Evolutionary conservation across 768 basidiomycete species (phyloP).

Genomic region (Podaxis sp.): DNA sequence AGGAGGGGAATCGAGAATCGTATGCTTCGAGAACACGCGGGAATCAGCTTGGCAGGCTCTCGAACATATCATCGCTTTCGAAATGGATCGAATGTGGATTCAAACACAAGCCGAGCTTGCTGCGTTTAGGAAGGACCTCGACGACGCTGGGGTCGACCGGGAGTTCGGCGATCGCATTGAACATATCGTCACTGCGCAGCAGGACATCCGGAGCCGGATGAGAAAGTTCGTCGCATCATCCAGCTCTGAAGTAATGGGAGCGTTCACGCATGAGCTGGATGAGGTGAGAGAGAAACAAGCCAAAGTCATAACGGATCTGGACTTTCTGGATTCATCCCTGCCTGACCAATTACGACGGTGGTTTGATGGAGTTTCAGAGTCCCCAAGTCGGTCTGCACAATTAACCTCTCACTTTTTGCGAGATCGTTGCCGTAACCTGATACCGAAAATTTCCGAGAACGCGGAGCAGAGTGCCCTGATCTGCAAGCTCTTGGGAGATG

Average conservation of each 20-base stretch:
- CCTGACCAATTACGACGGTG: background rate
- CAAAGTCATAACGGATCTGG: background rate
- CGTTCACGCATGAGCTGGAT: background rate
- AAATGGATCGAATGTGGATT: background rate
- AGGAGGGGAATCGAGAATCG: slow-evolving; percentile 7
- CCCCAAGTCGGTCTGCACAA: background rate
- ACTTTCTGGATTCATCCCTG: background rate
- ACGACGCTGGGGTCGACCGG: background rate
- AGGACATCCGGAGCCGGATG: background rate
- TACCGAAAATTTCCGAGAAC: background rate
- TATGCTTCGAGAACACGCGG: slow-evolving; percentile 14
- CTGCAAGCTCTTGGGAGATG: background rate
- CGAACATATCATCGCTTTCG: slow-evolving; percentile 9
- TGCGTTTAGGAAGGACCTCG: background rate
- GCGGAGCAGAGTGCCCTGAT: background rate
- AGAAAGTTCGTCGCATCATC: background rate
- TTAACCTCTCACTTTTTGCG: background rate
- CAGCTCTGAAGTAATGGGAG: background rate
- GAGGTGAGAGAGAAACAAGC: background rate
- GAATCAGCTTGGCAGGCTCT: slow-evolving; percentile 17
- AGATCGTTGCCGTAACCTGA: background rate
- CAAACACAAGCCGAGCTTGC: slow-evolving; percentile 16
- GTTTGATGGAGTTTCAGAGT: background rate
- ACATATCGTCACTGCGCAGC: background rate
- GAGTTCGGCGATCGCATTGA: background rate